A percentile compares a stretch with the other conserved stretches of the same genome.
Conservation (phyloP, 2,329 filamentous ascomycete species). For the Ophiocordyceps camponoti-saundersi region DNA sequence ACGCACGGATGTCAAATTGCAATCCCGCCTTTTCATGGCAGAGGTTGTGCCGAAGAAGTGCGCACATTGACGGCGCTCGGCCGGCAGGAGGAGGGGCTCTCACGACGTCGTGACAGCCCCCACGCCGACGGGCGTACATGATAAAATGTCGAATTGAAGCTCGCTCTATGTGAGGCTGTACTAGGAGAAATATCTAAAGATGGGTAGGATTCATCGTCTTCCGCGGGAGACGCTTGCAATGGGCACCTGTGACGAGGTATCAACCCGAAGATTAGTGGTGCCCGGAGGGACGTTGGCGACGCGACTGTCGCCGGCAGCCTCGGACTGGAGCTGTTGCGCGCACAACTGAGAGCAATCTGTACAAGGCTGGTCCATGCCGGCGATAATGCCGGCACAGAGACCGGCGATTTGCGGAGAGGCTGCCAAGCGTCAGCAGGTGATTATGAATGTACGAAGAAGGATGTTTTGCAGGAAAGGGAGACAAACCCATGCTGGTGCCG, state of each 20-base stretch:
- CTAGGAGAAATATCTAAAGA: neutral
- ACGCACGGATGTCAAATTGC: conserved; percentile 99
- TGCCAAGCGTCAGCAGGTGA: neutral
- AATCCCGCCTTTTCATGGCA: conserved; percentile 73
- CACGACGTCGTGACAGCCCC: neutral
- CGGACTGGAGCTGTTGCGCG: neutral
- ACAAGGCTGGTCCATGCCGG: neutral
- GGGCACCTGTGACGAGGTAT: neutral
- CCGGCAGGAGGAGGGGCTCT: conserved; percentile 3
- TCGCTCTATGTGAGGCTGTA: neutral
- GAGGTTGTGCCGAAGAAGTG: conserved; percentile 98
- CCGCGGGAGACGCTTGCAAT: neutral
- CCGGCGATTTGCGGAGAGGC: neutral
- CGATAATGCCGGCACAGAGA: neutral
- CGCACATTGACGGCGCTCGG: conserved; percentile 39
- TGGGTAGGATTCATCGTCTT: neutral
- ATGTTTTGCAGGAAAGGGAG: too few relatives aligned
- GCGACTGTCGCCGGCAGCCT: neutral
- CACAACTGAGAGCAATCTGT: neutral
- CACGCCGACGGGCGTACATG: neutral
- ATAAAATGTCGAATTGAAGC: neutral
- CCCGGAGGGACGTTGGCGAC: neutral
- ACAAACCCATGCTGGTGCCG: conserved; percentile 39
- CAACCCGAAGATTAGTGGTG: neutral
- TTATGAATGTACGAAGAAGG: neutral